Evolutionary conservation across 805 yeast genomes (phyloP), one percentile per base, ranked within the genome.

Genomic region (Saccharomycopsis capsularis): DNA sequence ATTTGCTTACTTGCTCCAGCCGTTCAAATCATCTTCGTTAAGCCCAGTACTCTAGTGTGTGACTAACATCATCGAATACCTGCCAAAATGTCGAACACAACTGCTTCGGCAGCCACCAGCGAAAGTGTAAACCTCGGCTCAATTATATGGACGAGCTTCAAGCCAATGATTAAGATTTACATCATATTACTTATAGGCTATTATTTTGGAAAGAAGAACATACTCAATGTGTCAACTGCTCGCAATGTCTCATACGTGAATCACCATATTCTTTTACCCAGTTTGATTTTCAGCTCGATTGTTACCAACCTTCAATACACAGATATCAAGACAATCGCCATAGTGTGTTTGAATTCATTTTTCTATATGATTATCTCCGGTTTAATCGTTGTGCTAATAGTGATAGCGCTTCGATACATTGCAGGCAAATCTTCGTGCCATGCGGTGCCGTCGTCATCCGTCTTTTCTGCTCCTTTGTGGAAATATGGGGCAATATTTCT

Each of bases 151-250:
- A 41, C 50, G 7, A 42, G 48, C 0, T 81, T 84, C 50, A 87
- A 86, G 68, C 95, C 96, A 18, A 81, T 88, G 51, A 72, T 86
- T 63, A 88, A 88, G 63, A 83, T 87, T 55, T 83, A 86, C 59
- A 66, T 83, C 56, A 79, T 85, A 59, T 73, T 85, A 2, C 78
- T 72, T 2, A 64, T 79, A 15, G 96, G 96, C 6, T 83, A 70
- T 54, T 63, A 69, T 41, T 65, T 87, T 5, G 86, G 91, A 2
- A 76, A 70, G 52, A 71, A 65, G 55, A 81, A 84, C 57, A 74
- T 84, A 24, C 66, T 85, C 2, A 69, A 82, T 1, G 85, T 84
- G 23, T 75, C 82, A 24, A 76, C 84, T 18, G 74, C 86, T 39
- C 68, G 85, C 58, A 85, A 82, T 52, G 71, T 87, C 19, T 81